A percentile compares a stretch with the other conserved stretches of the same genome.
Conservation (phyloP, 805 yeast species). For the Saccharomycopsis sp. region DNA sequence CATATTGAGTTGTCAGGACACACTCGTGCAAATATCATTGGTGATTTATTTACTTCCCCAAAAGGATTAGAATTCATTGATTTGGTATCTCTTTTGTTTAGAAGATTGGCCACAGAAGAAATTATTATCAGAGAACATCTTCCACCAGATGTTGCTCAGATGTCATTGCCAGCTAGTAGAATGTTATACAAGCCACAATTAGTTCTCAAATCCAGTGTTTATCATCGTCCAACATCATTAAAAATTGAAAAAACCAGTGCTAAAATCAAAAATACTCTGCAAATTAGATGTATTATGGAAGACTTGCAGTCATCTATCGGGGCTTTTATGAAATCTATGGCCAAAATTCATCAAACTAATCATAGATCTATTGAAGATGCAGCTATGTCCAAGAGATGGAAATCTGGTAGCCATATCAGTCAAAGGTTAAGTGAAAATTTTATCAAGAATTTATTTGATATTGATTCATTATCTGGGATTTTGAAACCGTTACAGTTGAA, state of each 20-base stretch:
- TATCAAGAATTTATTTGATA: conserved; percentile 18
- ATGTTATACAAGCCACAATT: conserved; percentile 32
- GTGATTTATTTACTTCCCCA: conserved; percentile 28
- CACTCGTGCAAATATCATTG: background rate
- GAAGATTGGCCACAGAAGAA: conserved; percentile 49
- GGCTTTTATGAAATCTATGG: too few relatives aligned
- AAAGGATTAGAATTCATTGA: conserved; percentile 32
- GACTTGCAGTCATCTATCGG: conserved; percentile 13
- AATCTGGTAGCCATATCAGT: too few relatives aligned
- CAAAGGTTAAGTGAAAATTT: conserved; percentile 15
- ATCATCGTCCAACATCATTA: background rate
- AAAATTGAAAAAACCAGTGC: conserved; percentile 36
- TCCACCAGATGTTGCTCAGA: conserved; percentile 37
- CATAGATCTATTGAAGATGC: too few relatives aligned
- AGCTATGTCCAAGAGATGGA: too few relatives aligned
- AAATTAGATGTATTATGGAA: conserved; percentile 37
- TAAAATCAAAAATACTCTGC: conserved; percentile 51
- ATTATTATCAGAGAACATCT: conserved; percentile 36
- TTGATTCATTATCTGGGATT: background rate
- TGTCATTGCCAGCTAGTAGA: conserved; percentile 26
- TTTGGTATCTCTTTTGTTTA: conserved; percentile 35
- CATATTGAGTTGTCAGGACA: conserved; percentile 10
- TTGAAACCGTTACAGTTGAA: conserved; percentile 17
- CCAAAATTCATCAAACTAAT: too few relatives aligned
- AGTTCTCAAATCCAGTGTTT: conserved; percentile 22